phyloP scores from a whole-genome alignment of 2,329 filamentous ascomycete genomes.

The Cytospora chrysosperma region DNA sequence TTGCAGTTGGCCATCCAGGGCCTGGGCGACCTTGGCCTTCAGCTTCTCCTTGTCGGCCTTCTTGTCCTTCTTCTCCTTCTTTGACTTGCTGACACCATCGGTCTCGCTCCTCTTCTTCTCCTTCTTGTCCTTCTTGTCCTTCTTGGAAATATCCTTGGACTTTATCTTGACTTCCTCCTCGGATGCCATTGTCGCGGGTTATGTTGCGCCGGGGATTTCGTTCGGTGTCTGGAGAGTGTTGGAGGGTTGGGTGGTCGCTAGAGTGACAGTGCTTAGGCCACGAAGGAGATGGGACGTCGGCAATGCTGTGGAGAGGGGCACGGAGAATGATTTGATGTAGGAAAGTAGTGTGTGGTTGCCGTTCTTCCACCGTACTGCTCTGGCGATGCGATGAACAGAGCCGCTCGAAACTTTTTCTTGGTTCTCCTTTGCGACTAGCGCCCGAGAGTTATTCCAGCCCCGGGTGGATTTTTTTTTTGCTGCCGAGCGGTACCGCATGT shows the following conservation, averaged over 20 bases:
- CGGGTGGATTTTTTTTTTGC: background rate
- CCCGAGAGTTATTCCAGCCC: constrained; percentile 23
- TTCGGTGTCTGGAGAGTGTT: background rate
- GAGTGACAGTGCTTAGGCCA: background rate
- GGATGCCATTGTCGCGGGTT: constrained; percentile 43
- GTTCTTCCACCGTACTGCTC: background rate
- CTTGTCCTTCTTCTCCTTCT: constrained; percentile 65
- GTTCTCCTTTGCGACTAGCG: constrained; percentile 15
- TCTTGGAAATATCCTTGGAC: constrained; percentile 36
- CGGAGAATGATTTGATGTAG: background rate
- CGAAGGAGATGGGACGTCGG: background rate
- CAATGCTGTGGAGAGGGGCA: background rate
- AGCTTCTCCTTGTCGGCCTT: constrained; percentile 75
- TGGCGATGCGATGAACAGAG: background rate
- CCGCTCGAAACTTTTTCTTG: constrained; percentile 21
- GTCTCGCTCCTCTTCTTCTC: constrained; percentile 54
- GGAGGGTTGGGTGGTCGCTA: background rate
- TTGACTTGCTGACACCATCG: constrained; percentile 52
- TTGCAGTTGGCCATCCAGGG: constrained; percentile 64
- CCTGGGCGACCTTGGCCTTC: constrained; percentile 55
- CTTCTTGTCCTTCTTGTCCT: constrained; percentile 59
- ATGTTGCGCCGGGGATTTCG: background rate
- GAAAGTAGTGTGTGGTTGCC: background rate
- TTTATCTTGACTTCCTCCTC: constrained; percentile 50
- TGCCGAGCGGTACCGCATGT: background rate